These are phyloP conservation scores for Pichia sp. DNA, from an alignment of 1,139 yeast genomes.

Conservation along the genomic window DNA sequence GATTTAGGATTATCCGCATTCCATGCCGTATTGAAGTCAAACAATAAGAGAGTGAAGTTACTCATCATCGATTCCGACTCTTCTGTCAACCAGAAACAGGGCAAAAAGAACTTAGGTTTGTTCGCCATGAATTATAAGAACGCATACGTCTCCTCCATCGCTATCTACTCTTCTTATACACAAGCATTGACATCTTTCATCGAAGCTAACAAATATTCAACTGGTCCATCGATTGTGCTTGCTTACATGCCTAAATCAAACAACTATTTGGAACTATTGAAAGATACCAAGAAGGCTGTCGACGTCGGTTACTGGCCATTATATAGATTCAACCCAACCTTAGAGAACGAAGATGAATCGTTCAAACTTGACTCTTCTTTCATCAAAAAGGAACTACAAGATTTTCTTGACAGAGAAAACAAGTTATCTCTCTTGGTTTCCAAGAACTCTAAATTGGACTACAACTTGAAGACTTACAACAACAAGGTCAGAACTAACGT, in stretches of 20 bases:
- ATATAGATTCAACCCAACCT: slow-evolving; percentile 73
- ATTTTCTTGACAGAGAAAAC: slow-evolving; percentile 85
- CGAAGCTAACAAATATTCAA: slow-evolving; percentile 73
- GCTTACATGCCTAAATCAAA: slow-evolving; percentile 79
- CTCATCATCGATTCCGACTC: slow-evolving; percentile 91
- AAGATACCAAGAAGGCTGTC: slow-evolving; percentile 85
- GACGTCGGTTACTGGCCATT: slow-evolving; percentile 96
- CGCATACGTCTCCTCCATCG: slow-evolving; percentile 91
- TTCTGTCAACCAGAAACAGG: slow-evolving; percentile 43
- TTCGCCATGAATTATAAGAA: slow-evolving; percentile 94
- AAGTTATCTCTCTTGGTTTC: slow-evolving; percentile 71
- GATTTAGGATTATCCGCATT: slow-evolving; percentile 92
- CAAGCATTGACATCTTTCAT: slow-evolving; percentile 84
- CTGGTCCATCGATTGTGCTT: slow-evolving; percentile 87
- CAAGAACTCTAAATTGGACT: slow-evolving; percentile 70
- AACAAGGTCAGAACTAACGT: slow-evolving; percentile 54
- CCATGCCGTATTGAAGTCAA: slow-evolving; percentile 74
- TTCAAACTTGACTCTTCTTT: slow-evolving; percentile 84
- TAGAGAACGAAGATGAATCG: slow-evolving; percentile 43
- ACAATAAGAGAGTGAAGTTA: slow-evolving; percentile 68
- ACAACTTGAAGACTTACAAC: slow-evolving; percentile 66
- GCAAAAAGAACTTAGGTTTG: slow-evolving; percentile 90
- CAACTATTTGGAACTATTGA: slow-evolving; percentile 67
- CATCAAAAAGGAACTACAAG: slow-evolving; percentile 69
- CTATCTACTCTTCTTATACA: slow-evolving; percentile 88